Evolutionary conservation across 164 flowering plant species (phyloP).

Genomic region (Santalum album): DNA sequence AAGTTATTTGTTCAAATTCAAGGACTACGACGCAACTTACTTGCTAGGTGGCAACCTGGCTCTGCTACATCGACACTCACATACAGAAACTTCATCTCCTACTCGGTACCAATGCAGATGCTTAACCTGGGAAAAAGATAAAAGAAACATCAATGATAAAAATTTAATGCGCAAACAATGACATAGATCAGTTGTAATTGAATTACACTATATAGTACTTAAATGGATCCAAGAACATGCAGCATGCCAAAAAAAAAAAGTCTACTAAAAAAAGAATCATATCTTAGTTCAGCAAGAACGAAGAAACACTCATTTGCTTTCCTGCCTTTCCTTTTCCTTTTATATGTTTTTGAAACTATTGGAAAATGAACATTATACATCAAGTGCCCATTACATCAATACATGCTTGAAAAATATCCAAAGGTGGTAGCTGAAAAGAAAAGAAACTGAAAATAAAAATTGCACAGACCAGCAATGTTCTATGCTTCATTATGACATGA

Average conservation of each 20-base stretch:
- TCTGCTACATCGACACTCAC: conserved; percentile 90
- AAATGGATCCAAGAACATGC: not conserved
- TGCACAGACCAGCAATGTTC: conserved; percentile 76
- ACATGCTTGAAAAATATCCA: not conserved
- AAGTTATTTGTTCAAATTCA: too few species aligned
- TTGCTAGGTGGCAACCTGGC: conserved; percentile 90
- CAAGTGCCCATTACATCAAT: not conserved
- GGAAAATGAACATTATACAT: not conserved
- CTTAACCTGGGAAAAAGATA: conserved; percentile 60
- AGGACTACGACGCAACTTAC: too few species aligned
- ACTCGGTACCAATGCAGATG: conserved; percentile 86
- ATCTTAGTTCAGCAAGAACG: too few species aligned
- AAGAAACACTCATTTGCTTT: too few species aligned
- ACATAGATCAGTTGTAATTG: too few species aligned
- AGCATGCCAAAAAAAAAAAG: too few species aligned
- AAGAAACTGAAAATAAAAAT: conserved; percentile 6
- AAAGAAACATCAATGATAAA: too few species aligned
- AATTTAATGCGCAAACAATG: too few species aligned
- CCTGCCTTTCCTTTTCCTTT: too few species aligned
- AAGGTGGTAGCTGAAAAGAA: not conserved
- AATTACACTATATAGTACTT: not conserved
- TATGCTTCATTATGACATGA: conserved; percentile 75
- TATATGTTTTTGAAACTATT: not conserved
- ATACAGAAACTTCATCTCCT: conserved; percentile 61
- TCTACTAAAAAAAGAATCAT: too few species aligned